Evolutionary conservation across 352 stramenopile species (phyloP).

Genomic region (Phytophthora sojae): DNA sequence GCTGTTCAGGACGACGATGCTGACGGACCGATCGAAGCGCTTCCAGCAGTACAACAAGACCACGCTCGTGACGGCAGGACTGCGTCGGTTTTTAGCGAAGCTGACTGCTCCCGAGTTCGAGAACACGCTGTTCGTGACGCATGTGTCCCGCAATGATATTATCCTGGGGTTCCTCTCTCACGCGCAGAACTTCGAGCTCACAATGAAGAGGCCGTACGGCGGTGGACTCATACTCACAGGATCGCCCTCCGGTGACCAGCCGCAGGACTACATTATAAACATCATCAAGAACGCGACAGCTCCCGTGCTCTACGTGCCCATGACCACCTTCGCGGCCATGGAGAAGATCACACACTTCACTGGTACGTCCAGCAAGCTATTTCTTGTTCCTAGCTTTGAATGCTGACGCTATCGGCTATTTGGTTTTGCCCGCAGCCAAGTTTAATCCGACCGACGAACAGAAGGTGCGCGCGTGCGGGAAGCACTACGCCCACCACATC

Average conservation of each 20-base stretch:
- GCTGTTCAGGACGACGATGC: constrained; percentile 80
- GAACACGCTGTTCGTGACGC: constrained; percentile 90
- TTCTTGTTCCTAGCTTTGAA: not conserved
- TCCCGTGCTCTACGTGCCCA: constrained; percentile 80
- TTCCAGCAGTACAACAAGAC: constrained; percentile 85
- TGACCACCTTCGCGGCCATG: constrained; percentile 84
- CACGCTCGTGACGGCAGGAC: constrained; percentile 87
- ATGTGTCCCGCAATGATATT: constrained; percentile 91
- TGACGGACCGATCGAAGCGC: constrained; percentile 56
- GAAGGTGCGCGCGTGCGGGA: constrained; percentile 80
- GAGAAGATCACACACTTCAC: constrained; percentile 84
- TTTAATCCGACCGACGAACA: constrained; percentile 87
- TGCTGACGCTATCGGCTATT: constrained; percentile 4
- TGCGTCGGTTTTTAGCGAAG: constrained; percentile 86
- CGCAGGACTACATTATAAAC: constrained; percentile 81
- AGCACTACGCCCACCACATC: constrained; percentile 88
- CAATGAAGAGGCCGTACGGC: constrained; percentile 70
- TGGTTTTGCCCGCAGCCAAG: constrained; percentile 59
- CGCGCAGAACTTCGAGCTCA: constrained; percentile 76
- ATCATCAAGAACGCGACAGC: constrained; percentile 68
- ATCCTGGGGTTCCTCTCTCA: constrained; percentile 90
- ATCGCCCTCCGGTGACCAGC: constrained; percentile 73
- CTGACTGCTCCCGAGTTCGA: constrained; percentile 77
- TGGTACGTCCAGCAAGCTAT: constrained; percentile 41
- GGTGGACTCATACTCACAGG: constrained; percentile 92